Percentiles rank a stretch among this genome's conserved stretches.
These are phyloP conservation scores for Diaporthe ilicicola DNA, from an alignment of 2,329 filamentous ascomycete species.

Conservation along the genomic window DNA sequence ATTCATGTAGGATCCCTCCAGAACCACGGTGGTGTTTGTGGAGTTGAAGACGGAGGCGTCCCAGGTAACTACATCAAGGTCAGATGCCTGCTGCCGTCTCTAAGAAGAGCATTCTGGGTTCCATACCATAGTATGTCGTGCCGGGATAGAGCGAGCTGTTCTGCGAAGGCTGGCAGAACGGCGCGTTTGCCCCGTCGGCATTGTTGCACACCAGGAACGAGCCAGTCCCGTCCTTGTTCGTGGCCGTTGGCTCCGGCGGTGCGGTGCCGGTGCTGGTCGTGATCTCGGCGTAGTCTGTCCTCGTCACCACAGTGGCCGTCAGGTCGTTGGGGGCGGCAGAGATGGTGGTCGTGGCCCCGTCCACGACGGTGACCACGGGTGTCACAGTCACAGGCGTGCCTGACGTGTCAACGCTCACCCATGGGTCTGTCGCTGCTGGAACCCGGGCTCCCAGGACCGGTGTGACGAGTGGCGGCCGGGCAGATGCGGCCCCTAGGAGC, in stretches of 20 bases:
- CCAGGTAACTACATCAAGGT: slow-evolving; percentile 59
- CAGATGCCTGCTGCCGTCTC: neutral
- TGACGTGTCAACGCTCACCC: slow-evolving; percentile 60
- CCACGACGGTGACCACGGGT: slow-evolving; percentile 52
- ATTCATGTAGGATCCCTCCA: slow-evolving; percentile 52
- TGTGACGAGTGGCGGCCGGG: slow-evolving; percentile 15
- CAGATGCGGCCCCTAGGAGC: slow-evolving; percentile 21
- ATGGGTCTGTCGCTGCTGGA: slow-evolving; percentile 48
- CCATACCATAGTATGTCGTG: slow-evolving; percentile 60
- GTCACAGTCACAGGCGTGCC: slow-evolving; percentile 59
- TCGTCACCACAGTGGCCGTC: slow-evolving; percentile 47
- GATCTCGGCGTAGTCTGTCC: slow-evolving; percentile 42
- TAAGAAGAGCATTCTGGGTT: neutral
- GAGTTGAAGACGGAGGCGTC: slow-evolving; percentile 60
- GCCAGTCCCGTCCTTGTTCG: slow-evolving; percentile 52
- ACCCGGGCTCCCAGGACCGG: slow-evolving; percentile 23
- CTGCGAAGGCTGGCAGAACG: slow-evolving; percentile 59
- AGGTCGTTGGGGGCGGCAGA: slow-evolving; percentile 51
- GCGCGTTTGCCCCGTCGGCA: slow-evolving; percentile 53
- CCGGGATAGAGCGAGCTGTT: slow-evolving; percentile 54
- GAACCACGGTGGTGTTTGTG: slow-evolving; percentile 48
- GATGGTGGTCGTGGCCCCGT: slow-evolving; percentile 52
- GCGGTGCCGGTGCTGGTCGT: slow-evolving; percentile 49
- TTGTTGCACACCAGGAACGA: slow-evolving; percentile 62
- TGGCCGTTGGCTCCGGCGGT: slow-evolving; percentile 54